Evolutionary conservation across 176 grass and related monocot genomes (phyloP), one percentile per base, ranked within the genome.

Genomic region (Cymbopogon citratus): DNA sequence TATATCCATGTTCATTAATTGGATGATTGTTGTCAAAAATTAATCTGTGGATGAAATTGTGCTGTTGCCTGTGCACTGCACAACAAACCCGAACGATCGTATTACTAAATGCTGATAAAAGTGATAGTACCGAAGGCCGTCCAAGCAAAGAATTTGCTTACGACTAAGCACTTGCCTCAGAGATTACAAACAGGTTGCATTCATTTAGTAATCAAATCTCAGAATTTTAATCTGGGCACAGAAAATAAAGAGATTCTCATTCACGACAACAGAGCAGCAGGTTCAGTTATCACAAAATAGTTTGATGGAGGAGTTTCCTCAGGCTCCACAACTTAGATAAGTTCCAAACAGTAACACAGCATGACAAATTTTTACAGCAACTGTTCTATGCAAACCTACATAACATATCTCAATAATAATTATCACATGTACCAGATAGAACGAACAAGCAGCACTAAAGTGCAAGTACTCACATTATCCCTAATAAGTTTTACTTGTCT

Each of bases 361-460:
- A 49, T 21, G 26, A 73, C 12, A 8, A 33, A 18, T 73, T 74
- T 73, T 73, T 75, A 86, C 38, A 88, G 31, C 18, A 31, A 68
- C 19, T 23, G 34, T 27, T 38, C 31, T 39, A 63, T 40, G n/a
- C 39, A 78, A 56, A 12, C 43, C 6, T 84, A 73, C 74, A 15
- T 43, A 35, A 40, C 28, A 76, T n/a, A 66, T 27, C 26, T 63
- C 76, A 23, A 66, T 31, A 82, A 52, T 31, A 76, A 52, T 39
- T 78, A 77, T 56, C 63, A 49, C 34, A 84, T 14, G 27, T 24
- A 34, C 12, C 64, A 72, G 26, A 81, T 65, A 81, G 43, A 68
- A 66, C 19, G 34, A 57, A 78, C 25, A 83, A 86, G 56, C 67
- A 78, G 46, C 31, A 78, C 57, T 36, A 74, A 78, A 79, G 12